Conservation (phyloP, 2,329 filamentous ascomycete genomes). For the Epichloe coenophiala region DNA sequence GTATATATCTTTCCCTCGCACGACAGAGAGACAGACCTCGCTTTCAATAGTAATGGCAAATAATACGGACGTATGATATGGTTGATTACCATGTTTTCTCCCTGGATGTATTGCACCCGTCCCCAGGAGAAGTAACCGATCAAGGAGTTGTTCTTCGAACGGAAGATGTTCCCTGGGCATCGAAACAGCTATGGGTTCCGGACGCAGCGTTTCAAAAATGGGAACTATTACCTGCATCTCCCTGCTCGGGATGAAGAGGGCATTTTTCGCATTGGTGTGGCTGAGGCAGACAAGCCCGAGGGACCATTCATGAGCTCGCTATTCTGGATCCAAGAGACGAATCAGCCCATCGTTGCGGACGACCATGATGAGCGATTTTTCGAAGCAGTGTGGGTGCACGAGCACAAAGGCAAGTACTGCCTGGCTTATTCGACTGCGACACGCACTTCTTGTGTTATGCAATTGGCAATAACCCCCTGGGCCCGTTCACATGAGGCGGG, state of each 20-base stretch:
- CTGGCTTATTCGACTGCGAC: too few relatives aligned
- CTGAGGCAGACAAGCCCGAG: too few relatives aligned
- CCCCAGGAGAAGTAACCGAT: conserved; percentile 48
- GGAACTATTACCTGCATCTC: conserved; percentile 64
- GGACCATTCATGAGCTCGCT: neutral
- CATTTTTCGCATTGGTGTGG: too few relatives aligned
- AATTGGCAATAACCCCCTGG: too few relatives aligned
- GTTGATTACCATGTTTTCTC: conserved; percentile 68
- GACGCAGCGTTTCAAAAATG: conserved; percentile 55
- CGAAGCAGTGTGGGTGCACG: too few relatives aligned
- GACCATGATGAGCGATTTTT: too few relatives aligned
- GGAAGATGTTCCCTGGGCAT: conserved; percentile 57
- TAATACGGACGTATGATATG: conserved; percentile 47
- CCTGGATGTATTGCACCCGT: conserved; percentile 32
- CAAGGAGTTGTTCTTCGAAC: conserved; percentile 54
- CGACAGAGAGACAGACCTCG: conserved; percentile 54
- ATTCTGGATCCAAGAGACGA: neutral
- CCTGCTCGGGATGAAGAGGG: conserved; percentile 38
- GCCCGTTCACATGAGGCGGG: too few relatives aligned
- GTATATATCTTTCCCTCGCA: conserved; percentile 80
- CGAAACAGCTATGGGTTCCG: conserved; percentile 70
- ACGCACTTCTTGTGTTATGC: too few relatives aligned
- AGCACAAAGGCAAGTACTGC: too few relatives aligned
- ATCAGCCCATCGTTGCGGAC: too few relatives aligned
- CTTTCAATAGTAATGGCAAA: conserved; percentile 68